Percentiles rank a stretch among this genome's conserved stretches.
These are phyloP conservation scores for Ganoderma boninense DNA, from an alignment of 1,284 basidiomycete species.

Conservation along the genomic window DNA sequence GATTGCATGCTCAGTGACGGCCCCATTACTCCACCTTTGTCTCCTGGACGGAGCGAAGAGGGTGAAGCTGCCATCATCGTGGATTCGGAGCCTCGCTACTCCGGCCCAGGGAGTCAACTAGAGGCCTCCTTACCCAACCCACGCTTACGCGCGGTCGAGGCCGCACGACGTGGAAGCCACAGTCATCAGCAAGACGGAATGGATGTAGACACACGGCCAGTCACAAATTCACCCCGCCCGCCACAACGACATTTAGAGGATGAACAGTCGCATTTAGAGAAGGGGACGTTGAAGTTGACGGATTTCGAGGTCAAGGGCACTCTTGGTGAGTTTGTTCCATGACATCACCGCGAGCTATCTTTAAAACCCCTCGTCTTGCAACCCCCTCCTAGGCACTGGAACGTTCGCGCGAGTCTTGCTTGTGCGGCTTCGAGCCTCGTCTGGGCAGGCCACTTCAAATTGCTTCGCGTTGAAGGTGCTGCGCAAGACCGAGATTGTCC, in stretches of 20 bases:
- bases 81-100: constrained; percentile 41
- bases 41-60: constrained; percentile 46
- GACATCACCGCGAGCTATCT: not conserved
- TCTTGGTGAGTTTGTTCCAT: constrained; percentile 59
- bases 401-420: constrained; percentile 94
- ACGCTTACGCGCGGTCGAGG: constrained; percentile 30
- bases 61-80: constrained; percentile 39
- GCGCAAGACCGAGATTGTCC: constrained; percentile 92
- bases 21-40: constrained; percentile 50
- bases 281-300: constrained; percentile 66
- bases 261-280: constrained; percentile 68
- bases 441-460: constrained; percentile 56
- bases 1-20: constrained; percentile 46
- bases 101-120: constrained; percentile 28
- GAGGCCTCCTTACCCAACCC: constrained; percentile 20
- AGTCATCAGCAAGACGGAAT: constrained; percentile 34
- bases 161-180: constrained; percentile 21
- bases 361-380: not conserved
- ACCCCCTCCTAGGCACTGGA: constrained; percentile 74
- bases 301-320: constrained; percentile 86
- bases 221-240: constrained; percentile 42
- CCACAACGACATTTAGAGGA: constrained; percentile 73
- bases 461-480: constrained; percentile 95
- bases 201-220: constrained; percentile 37
- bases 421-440: constrained; percentile 68